phyloP scores from a whole-genome alignment of 495 filamentous ascomycete species.

The Aspergillus conjunctus region DNA sequence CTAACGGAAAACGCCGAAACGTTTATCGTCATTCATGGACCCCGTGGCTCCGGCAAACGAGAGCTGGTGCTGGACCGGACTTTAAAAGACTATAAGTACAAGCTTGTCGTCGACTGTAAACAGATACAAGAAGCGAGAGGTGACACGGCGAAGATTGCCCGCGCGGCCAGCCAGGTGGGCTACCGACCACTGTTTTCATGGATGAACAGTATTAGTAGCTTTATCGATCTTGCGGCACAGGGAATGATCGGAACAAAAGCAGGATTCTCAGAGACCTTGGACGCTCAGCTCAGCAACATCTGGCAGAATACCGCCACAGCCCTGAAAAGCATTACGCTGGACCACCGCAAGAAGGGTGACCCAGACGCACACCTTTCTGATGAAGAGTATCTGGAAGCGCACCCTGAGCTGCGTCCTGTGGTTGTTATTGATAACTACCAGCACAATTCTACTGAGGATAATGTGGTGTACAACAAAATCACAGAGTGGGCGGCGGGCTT shows the following conservation, averaged over 20 bases:
- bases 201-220: constrained; percentile 91
- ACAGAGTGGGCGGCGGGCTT: constrained; percentile 88
- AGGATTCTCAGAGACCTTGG: constrained; percentile 92
- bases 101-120: constrained; percentile 92
- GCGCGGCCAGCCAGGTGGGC: constrained; percentile 81
- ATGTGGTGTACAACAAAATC: constrained; percentile 84
- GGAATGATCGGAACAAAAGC: constrained; percentile 93
- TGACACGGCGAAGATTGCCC: constrained; percentile 82
- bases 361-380: constrained; percentile 73
- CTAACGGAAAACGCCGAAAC: constrained; percentile 84
- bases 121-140: constrained; percentile 89
- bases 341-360: constrained; percentile 66
- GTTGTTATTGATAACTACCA: constrained; percentile 95
- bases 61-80: constrained; percentile 86
- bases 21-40: constrained; percentile 93
- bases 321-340: constrained; percentile 73
- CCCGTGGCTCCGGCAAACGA: constrained; percentile 86
- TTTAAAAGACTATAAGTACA: constrained; percentile 73
- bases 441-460: constrained; percentile 71
- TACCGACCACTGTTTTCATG: constrained; percentile 94
- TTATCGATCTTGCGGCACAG: constrained; percentile 89
- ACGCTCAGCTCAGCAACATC: constrained; percentile 89
- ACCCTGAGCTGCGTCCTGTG: constrained; percentile 81
- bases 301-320: constrained; percentile 83
- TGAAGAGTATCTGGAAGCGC: constrained; percentile 88